Evolutionary conservation across 345 rosid species (phyloP), one percentile per base, ranked within the genome.

Genomic region (Eucalyptus viminalis): DNA sequence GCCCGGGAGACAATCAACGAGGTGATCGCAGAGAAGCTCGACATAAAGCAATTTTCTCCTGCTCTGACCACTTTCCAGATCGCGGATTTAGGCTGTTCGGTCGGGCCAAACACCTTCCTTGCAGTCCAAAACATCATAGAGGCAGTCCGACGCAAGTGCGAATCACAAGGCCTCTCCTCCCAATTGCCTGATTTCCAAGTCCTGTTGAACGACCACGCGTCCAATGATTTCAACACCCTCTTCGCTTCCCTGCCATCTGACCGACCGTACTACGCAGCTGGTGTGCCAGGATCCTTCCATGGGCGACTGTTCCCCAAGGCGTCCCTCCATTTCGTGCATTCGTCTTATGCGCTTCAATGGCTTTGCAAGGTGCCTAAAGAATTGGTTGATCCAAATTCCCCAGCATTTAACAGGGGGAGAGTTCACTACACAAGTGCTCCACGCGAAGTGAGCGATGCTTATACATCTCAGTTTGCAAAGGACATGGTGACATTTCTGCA

Each of bases 1-100:
- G 83, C 93, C 5, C 92, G 91, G 89, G 91, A n/a, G n/a, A 89
- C 87, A 86, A 93, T 95, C 53, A 58, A 86, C 11, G 92, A 92
- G 43, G 94, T 89, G 12, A 94, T 96, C 62, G 86, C 89, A 11
- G 80, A 89, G 21, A 92, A 92, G 43, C 94, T 95, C 47, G 94
- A 95, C 60, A 6, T 93, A 25, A 69, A 91, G 34, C 44, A 9
- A 27, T 72, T 90, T 5, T 60, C 89, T 45, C 43, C 76, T 27
- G 86, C 69, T 6, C 8, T 88, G 49, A 90, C 86, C 49, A 62
- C 86, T 10, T 54, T 94, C 86, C 87, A n/a, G 10, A 90, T 96
- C n/a, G 96, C 93, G 2, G 98, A 96, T 88, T 89, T 93, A 49
- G 97, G 96, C 25, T 94, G 94, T 86, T 93, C 97, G 5, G 88